Base-by-base conservation (phyloP, 495 filamentous ascomycete genomes). In the Hypomontagnella monticulosa region DNA sequence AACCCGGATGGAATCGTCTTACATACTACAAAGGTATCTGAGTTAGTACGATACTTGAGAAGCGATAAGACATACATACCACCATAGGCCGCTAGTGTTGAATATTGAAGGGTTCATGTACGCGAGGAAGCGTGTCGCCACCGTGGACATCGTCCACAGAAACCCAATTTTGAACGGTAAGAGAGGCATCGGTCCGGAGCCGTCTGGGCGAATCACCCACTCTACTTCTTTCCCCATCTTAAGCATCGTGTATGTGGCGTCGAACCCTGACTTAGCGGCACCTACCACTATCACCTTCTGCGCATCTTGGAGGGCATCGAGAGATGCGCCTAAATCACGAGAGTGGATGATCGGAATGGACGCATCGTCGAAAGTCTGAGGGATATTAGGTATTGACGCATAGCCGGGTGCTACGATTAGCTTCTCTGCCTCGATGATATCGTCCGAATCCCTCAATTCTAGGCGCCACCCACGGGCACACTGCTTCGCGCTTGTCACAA, bases 261-360 rank as follows among this genome's bases (percentile, higher is more conserved):
- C 91, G 79, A 85, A 91, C 3, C 86, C 88, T 9, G 89, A 91
- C 73, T 93, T 95, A 8, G 84, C 84, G 5, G 84, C 87, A 9
- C 90, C 89, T 18, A 91, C 79, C 3, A 93, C 80, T 0, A 81
- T 79, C 4, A 90, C 77, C 6, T 62, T 65, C 38, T 62, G 36
- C 15, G 73, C 68, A 16, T 75, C 63, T 1, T 59, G 38, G 37
- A 77, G 11, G 9, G 41, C 32, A 1, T 61, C 40, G 12, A 67
- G 46, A 4, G 42, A 8, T 11, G 49, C 49, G 0, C 78, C 78
- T n/a, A 89, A 75, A 47, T 90, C 81, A 23, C 78, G 78, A 32
- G 79, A 83, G 74, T 92, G 90, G 61, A 91, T 79, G 19, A 91
- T 68, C 0, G 89, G 87, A 0, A 77, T 79, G 0, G 63, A 61